These are phyloP conservation scores for Miamiensis avidus DNA, from an alignment of 169 alveolate species.

Conservation along the genomic window DNA sequence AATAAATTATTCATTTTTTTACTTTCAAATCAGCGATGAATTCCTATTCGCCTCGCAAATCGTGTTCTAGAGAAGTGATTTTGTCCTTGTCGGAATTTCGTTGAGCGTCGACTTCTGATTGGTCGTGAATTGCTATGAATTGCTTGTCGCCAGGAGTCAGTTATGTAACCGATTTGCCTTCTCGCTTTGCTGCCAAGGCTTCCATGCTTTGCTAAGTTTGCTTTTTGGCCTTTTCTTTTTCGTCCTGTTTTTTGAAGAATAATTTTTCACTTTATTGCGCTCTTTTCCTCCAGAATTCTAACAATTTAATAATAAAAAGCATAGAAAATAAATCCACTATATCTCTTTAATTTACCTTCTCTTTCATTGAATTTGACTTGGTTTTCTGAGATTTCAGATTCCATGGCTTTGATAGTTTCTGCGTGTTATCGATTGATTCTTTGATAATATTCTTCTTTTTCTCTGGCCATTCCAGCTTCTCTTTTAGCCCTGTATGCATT, in stretches of 20 bases:
- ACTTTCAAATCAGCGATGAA: no score
- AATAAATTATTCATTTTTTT: constrained; percentile 10
- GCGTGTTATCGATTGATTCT: constrained; percentile 38
- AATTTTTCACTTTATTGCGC: constrained; percentile 17
- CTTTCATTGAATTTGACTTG: constrained; percentile 37
- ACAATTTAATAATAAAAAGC: no score
- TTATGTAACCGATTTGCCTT: constrained; percentile 7
- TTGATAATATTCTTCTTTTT: constrained; percentile 46
- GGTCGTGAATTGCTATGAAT: no score
- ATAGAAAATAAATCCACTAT: no score
- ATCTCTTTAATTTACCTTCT: no score
- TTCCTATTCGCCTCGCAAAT: no score
- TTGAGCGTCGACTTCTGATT: no score
- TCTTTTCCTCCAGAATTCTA: constrained; percentile 40
- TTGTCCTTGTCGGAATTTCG: no score
- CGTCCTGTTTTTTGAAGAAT: constrained; percentile 9
- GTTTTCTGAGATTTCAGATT: constrained; percentile 23
- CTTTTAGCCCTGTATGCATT: constrained; percentile 21
- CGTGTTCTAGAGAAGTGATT: no score
- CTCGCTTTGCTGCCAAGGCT: constrained; percentile 24
- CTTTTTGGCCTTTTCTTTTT: constrained; percentile 26
- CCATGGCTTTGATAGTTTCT: constrained; percentile 34
- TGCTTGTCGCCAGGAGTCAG: no score
- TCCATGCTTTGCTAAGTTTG: constrained; percentile 19
- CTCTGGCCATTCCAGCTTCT: constrained; percentile 31